Evolutionary conservation across 768 basidiomycete species (phyloP), one percentile per base, ranked within the genome.

Genomic region (Hericium alpestre): DNA sequence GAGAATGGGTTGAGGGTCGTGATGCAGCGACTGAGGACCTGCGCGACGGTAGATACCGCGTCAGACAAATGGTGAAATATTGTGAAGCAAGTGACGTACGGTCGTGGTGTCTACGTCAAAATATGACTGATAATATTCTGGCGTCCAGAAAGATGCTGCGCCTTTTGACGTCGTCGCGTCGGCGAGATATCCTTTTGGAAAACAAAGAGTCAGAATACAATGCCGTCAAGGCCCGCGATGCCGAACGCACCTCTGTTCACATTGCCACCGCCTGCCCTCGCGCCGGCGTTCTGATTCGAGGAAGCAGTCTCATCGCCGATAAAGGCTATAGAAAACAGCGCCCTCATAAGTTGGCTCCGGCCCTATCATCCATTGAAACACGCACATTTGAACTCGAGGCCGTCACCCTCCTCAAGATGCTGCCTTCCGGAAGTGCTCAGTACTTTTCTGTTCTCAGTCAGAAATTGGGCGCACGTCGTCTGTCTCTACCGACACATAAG

Each of bases 51-150:
- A 46, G 54, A n/a, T 43, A 8, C 49, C 57, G 62, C 57, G 61
- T 61, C 39, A 63, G 56, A 56, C 7, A 37, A 7, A 51, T 23
- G 20, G 22, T n/a, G 18, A 58, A 56, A 12, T 47, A 37, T 53
- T 20, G 38, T 38, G 32, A n/a, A 23, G 49, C 8, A 32, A 32
- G 15, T 8, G 40, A 58, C 73, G 32, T 52, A 84, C 87, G 4
- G 80, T 88, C 59, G 80, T 78, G 0, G 90, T 92, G 71, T 93
- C 91, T 38, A 94, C 79, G 60, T 94, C 91, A 63, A 94, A 94
- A 70, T 89, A 92, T 2, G 80, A 76, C 65, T 92, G 90, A 66
- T 93, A 93, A 68, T 88, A 88, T 58, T 93, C 90, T 37, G 92
- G 64, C 25, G 80, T 81, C 90, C 89, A 92, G 13, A 74, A 72